These are phyloP conservation scores for Gnaphalium uliginosum DNA, from an alignment of 129 eudicot genomes.

Conservation along the genomic window DNA sequence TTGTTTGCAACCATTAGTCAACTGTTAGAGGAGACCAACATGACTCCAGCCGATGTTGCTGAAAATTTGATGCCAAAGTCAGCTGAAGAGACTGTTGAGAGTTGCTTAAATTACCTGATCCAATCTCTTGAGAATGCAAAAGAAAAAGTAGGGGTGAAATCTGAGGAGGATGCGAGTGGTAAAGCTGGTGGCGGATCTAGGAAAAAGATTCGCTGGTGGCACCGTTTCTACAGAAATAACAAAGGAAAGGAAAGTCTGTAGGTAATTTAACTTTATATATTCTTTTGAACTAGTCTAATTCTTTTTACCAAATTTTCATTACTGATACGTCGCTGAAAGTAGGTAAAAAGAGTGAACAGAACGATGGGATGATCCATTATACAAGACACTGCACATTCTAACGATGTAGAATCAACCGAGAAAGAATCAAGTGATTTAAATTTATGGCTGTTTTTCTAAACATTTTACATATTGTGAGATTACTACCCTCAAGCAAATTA, in stretches of 20 bases:
- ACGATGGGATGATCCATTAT: background rate
- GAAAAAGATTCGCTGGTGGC: slow-evolving; percentile 4
- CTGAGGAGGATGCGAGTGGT: background rate
- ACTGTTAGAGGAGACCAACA: slow-evolving; percentile 25
- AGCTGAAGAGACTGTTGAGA: slow-evolving; percentile 25
- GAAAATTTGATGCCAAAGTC: slow-evolving; percentile 35
- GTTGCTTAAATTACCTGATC: slow-evolving; percentile 19
- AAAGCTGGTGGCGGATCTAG: background rate
- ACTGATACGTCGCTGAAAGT: background rate
- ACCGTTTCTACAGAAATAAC: background rate
- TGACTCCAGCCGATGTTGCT: slow-evolving; percentile 38
- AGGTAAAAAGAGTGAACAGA: slow-evolving; percentile 21
- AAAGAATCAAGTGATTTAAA: background rate
- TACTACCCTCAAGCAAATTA: no score
- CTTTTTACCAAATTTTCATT: no score
- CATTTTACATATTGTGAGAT: no score
- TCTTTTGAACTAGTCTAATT: background rate
- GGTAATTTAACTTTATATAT: no score
- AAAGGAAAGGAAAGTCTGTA: no score
- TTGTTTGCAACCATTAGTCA: slow-evolving; percentile 20
- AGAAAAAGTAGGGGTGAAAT: slow-evolving; percentile 21
- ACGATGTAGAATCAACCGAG: background rate
- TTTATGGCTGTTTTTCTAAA: background rate
- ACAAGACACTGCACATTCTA: background rate
- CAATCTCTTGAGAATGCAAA: slow-evolving; percentile 20